Base-by-base conservation (phyloP, 2,329 filamentous ascomycete species). In the Lecanicillium sp. region DNA sequence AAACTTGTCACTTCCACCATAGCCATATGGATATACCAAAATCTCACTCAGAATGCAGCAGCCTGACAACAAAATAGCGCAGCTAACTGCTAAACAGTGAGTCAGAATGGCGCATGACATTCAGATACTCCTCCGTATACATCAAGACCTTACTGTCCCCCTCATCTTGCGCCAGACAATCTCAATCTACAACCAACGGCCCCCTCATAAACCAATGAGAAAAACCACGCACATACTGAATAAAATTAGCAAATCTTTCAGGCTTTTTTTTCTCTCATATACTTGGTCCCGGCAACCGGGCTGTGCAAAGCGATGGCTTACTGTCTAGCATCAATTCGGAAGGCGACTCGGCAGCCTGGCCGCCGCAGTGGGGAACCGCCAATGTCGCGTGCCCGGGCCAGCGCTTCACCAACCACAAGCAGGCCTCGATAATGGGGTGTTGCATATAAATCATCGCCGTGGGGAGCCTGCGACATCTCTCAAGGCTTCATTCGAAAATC, bases 371-470 rank as follows among this genome's bases (percentile, higher is more conserved):
- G 33, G 33, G 43, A 45, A 44, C n/a, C n/a, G 17, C 37, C 30
- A 23, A 7, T 27, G 43, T 45, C 43, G 43, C 43, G 43, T 45
- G 43, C 23, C n/a, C n/a, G 21, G 19, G 30, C n/a, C 41, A 35
- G n/a, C 9, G 30, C 29, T 26, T 35, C 30, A 19, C 17, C 41
- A n/a, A n/a, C n/a, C n/a, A n/a, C n/a, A n/a, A n/a, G n/a, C n/a
- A n/a, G n/a, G n/a, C n/a, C n/a, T n/a, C n/a, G n/a, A n/a, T n/a
- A n/a, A n/a, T n/a, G n/a, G n/a, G n/a, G n/a, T n/a, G n/a, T n/a
- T n/a, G n/a, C n/a, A n/a, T n/a, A n/a, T n/a, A n/a, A n/a, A n/a
- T n/a, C n/a, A n/a, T n/a, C n/a, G n/a, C n/a, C n/a, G n/a, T n/a
- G n/a, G n/a, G n/a, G n/a, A n/a, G n/a, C n/a, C n/a, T n/a, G n/a